Base-by-base conservation (phyloP, 116 monocot species). In the Cymodocea nodosa region DNA sequence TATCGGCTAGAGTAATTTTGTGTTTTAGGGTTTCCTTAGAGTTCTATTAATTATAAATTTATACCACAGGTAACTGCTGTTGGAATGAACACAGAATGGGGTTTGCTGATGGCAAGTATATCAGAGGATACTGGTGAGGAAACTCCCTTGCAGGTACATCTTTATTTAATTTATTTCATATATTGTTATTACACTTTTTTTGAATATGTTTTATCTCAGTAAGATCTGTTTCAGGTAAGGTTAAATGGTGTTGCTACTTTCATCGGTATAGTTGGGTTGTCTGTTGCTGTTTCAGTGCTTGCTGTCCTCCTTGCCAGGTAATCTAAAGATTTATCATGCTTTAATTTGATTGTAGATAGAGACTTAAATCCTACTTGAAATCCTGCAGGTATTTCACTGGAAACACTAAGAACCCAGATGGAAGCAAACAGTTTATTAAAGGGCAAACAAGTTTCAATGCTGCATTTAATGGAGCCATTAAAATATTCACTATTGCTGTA, bases 51-150 rank as follows among this genome's bases (percentile, higher is more conserved):
- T 59, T 30, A 59, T 30, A 23, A 30, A 25, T 17, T 24, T 66
- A 11, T 24, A 62, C 15, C 12, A 44, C 69, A 99, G 99, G 89
- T 92, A 25, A 99, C 99, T 70, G 93, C 88, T 69, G 99, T 99
- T 50, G 99, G 99, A 63, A 79, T 99, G 55, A 92, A 99, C 62
- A 99, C 99, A 48, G 99, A 99, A 77, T 99, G 99, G 99, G 99
- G 99, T 35, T 79, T 99, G 64, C 72, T 99, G 71, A 99, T 99
- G 93, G 93, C 93, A 23, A 89, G 84, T 60, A 92, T 99, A 61
- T 84, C 99, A 58, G 99, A 99, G 67, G 99, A 99, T 67, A 83
- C 69, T 77, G 80, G 84, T 71, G 99, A 89, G 89, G 99, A 99
- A 76, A 99, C 99, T 69, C 99, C 99, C 16, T 78, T 99, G 80